phyloP scores from a whole-genome alignment of 208 protist genomes.

The Sergeia podlipaevii region DNA sequence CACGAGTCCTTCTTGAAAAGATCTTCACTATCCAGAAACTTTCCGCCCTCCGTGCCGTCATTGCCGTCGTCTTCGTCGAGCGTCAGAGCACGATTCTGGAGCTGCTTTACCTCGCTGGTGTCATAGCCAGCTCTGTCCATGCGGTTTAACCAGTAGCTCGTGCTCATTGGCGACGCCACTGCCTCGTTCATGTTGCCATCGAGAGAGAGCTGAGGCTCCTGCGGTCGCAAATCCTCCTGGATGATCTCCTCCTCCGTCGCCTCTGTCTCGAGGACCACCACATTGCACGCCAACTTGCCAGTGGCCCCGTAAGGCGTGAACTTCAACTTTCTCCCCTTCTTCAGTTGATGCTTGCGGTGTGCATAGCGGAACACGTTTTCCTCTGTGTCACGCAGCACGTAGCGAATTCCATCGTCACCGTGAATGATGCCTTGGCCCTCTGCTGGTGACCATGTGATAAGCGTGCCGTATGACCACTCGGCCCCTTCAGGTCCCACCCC shows the following conservation, averaged over 20 bases:
- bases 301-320: constrained; percentile 67
- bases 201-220: constrained; percentile 39
- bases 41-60: constrained; percentile 38
- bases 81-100: constrained; percentile 68
- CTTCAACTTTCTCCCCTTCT: constrained; percentile 65
- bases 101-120: constrained; percentile 66
- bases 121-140: constrained; percentile 85
- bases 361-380: constrained; percentile 69
- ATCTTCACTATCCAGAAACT: constrained; percentile 79
- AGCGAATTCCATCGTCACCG: constrained; percentile 60
- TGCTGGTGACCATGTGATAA: constrained; percentile 65
- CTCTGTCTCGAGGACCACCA: constrained; percentile 62
- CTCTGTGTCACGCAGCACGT: constrained; percentile 72
- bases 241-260: constrained; percentile 43
- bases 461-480: constrained; percentile 53
- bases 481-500: constrained; percentile 29
- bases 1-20: constrained; percentile 88
- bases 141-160: constrained; percentile 81
- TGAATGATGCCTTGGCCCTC: constrained; percentile 86
- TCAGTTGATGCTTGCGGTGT: constrained; percentile 29
- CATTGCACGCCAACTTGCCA: constrained; percentile 61
- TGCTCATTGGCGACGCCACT: constrained; percentile 81
- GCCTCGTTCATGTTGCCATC: constrained; percentile 80
- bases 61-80: constrained; percentile 66
- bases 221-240: constrained; percentile 39